Evolutionary conservation across 306 rosid genomes (phyloP).

Genomic region (Begonia loranthoides): DNA sequence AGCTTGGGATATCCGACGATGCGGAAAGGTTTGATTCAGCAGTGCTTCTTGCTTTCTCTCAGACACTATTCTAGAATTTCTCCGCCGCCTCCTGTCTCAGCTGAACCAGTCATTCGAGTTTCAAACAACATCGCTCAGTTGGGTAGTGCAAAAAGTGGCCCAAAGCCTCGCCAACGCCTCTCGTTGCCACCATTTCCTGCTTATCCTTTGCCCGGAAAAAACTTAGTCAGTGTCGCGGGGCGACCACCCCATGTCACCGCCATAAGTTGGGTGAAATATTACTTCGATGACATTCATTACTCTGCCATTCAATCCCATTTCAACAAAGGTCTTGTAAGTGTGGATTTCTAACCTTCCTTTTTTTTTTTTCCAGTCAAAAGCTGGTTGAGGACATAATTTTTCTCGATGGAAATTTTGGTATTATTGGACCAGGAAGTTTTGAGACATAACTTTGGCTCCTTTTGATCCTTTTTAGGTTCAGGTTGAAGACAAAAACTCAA

Average conservation of each 20-base stretch:
- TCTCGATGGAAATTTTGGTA: slow-evolving; percentile 3
- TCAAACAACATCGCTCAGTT: slow-evolving; percentile 61
- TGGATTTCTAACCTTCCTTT: not conserved
- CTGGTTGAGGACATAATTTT: not conserved
- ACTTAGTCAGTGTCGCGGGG: slow-evolving; percentile 16
- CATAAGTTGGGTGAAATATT: slow-evolving; percentile 74
- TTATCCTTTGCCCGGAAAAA: slow-evolving; percentile 46
- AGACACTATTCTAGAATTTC: slow-evolving; percentile 36
- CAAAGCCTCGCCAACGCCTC: slow-evolving; percentile 73
- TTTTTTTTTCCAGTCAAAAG: not conserved
- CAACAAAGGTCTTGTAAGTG: slow-evolving; percentile 76
- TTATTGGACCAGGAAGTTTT: not conserved
- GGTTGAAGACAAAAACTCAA: slow-evolving; percentile 25
- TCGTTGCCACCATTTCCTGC: slow-evolving; percentile 76
- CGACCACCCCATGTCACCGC: slow-evolving; percentile 41
- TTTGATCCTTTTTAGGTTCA: slow-evolving; percentile 35
- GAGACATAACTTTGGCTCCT: no score
- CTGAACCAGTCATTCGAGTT: slow-evolving; percentile 49
- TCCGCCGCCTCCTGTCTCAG: slow-evolving; percentile 49
- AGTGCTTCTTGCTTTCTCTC: not conserved
- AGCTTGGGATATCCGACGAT: not conserved
- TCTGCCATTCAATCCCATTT: slow-evolving; percentile 63
- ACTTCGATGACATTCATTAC: slow-evolving; percentile 49
- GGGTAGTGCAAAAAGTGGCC: slow-evolving; percentile 59
- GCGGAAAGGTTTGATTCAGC: not conserved